Evolutionary conservation across 2,329 filamentous ascomycete genomes (phyloP).

Genomic region (Exophiala bonariae): DNA sequence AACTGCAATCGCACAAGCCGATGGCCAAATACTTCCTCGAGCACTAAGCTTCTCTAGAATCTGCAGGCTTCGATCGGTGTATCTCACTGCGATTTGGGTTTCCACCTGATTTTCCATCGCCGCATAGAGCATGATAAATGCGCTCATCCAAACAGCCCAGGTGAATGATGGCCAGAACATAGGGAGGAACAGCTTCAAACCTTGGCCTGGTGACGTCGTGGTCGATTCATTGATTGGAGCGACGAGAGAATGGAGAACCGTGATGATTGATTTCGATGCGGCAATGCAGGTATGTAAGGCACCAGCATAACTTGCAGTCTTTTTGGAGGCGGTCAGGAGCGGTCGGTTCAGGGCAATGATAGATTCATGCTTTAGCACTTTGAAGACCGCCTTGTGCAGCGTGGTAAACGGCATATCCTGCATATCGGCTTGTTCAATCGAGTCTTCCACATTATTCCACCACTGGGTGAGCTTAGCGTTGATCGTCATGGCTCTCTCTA

Average conservation of each 20-base stretch:
- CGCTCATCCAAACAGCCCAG: conserved; percentile 56
- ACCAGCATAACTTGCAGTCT: conserved; percentile 46
- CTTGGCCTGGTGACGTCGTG: neutral
- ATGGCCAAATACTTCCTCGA: conserved; percentile 39
- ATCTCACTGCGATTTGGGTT: conserved; percentile 34
- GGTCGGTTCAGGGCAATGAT: conserved; percentile 54
- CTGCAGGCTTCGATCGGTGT: conserved; percentile 28
- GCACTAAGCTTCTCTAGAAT: conserved; percentile 36
- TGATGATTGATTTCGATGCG: conserved; percentile 51
- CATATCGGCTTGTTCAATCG: conserved; percentile 41
- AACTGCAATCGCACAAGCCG: conserved; percentile 41
- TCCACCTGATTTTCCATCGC: conserved; percentile 48
- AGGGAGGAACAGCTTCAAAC: conserved; percentile 24
- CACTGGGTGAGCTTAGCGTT: conserved; percentile 53
- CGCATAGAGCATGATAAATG: conserved; percentile 53
- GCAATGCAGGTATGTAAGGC: conserved; percentile 54
- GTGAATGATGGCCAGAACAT: conserved; percentile 55
- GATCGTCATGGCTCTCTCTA: conserved; percentile 46
- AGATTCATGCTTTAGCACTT: conserved; percentile 50
- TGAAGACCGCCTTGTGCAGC: conserved; percentile 44
- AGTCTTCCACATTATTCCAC: conserved; percentile 56
- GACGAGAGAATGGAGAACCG: conserved; percentile 37
- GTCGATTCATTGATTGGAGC: conserved; percentile 2
- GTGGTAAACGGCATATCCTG: conserved; percentile 27
- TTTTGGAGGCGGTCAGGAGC: conserved; percentile 47